These are phyloP conservation scores for Beauveria pseudobassiana DNA, from an alignment of 2,329 filamentous ascomycete species.

Conservation along the genomic window DNA sequence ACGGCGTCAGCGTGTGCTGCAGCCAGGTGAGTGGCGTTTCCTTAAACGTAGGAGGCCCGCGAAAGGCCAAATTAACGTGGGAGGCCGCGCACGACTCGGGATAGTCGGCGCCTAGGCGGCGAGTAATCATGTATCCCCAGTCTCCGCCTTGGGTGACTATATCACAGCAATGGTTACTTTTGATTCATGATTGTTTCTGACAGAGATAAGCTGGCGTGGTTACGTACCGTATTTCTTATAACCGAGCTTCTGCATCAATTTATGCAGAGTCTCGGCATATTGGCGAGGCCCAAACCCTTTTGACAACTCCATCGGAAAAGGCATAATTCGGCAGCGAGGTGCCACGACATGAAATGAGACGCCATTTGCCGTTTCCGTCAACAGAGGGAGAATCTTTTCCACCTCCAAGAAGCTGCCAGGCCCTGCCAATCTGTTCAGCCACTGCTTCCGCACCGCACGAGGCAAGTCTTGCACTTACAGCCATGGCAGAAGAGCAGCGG, in stretches of 20 bases:
- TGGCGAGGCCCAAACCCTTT: constrained; percentile 26
- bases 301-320: constrained; percentile 24
- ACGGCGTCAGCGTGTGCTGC: constrained; percentile 44
- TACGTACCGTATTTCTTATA: constrained; percentile 33
- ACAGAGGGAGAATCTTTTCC: constrained; percentile 48
- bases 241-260: constrained; percentile 60
- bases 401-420: constrained; percentile 65
- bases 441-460: neutral
- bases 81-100: constrained; percentile 44
- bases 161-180: neutral
- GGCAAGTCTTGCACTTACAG: constrained; percentile 9
- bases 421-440: constrained; percentile 26
- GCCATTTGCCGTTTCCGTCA: constrained; percentile 27
- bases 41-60: constrained; percentile 39
- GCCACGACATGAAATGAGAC: constrained; percentile 49
- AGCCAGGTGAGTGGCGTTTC: constrained; percentile 49
- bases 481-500: constrained; percentile 47
- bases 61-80: constrained; percentile 50
- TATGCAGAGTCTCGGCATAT: constrained; percentile 51
- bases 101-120: constrained; percentile 52
- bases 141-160: constrained; percentile 56
- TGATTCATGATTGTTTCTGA: neutral
- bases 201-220: neutral
- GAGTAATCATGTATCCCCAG: constrained; percentile 61
- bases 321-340: constrained; percentile 48